Percentiles rank a stretch among this genome's conserved stretches.
Evolutionary conservation across 495 filamentous ascomycete species (phyloP).

Genomic region (Penicillium coffeae): DNA sequence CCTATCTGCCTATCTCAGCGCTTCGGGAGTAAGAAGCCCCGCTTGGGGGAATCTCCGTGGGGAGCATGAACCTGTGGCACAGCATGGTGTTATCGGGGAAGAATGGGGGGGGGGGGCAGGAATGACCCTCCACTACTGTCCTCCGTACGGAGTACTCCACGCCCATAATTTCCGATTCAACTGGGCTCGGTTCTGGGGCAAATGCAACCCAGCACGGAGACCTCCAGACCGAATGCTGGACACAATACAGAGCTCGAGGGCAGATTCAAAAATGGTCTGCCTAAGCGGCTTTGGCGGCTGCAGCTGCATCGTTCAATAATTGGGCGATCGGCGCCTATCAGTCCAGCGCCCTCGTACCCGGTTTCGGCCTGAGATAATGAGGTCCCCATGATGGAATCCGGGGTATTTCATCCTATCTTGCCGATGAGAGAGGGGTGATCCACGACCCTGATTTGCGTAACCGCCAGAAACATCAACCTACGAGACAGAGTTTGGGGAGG

Average conservation of each 20-base stretch:
- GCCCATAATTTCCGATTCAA: constrained; percentile 4
- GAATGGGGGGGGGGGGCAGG: not conserved
- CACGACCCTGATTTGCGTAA: constrained; percentile 9
- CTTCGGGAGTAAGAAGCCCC: constrained; percentile 1
- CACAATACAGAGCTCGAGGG: no score
- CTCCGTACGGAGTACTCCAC: no score
- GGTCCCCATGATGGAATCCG: constrained; percentile 6
- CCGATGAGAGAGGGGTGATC: constrained; percentile 3
- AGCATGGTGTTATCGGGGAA: not conserved
- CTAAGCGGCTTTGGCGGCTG: constrained; percentile 20
- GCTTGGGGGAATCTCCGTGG: constrained; percentile 1
- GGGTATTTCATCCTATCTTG: constrained; percentile 7
- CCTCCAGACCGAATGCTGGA: no score
- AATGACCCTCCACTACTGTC: no score
- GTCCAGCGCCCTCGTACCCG: constrained; percentile 3
- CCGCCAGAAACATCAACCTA: not conserved
- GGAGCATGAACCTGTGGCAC: constrained; percentile 16
- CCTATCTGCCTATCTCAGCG: constrained; percentile 2
- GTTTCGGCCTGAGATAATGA: not conserved
- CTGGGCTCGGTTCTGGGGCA: not conserved
- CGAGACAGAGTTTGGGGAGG: not conserved
- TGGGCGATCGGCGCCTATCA: constrained; percentile 25
- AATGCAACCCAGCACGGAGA: not conserved
- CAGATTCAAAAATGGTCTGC: constrained; percentile 12
- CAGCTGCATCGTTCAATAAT: constrained; percentile 20